Base-by-base conservation (phyloP, 2,329 filamentous ascomycete genomes). In the Hymenoscyphus scutula region DNA sequence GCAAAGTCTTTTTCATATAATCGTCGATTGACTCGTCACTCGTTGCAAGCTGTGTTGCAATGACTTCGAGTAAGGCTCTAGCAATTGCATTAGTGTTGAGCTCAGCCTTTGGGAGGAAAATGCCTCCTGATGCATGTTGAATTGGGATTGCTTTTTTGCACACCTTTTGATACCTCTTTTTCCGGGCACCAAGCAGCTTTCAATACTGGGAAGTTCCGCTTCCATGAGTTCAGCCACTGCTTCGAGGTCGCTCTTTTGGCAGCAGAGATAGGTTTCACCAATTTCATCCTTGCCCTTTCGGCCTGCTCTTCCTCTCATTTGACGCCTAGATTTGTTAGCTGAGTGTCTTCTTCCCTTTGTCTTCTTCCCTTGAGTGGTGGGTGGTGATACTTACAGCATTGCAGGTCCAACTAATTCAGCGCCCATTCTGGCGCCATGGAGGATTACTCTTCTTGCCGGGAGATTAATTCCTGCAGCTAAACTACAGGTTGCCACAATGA, bases 381-480 rank as follows among this genome's bases (percentile, higher is more conserved):
- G 5, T 19, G 15, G 19, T 2, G 23, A 11, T 19, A 73, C 76
- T 65, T 76, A 82, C 74, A 93, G 79, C 87, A 93, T 90, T 3
- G 89, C 86, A 13, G 90, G 89, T 0, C 89, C 89, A n/a, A 92
- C 84, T 56, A 92, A 78, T 54, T 92, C 89, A 59, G 87, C 82
- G 0, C 90, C 90, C 88, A 92, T 92, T 48, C 87, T 82, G 32
- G 88, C 89, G 65, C 86, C 88, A 71, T 91, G 89, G 29, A 91
- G 80, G 63, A 93, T 91, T 0, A 93, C 90, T 67, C 90, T 80
- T 59, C 90, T 81, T 7, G 90, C 90, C 15, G 83, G 83, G 70
- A 93, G 77, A 74, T 93, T 92, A 63, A 93, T 91, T n/a, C 90
- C 90, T 15, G 89, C 90, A n/a, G 90, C 90, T 62, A 93, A 81